phyloP scores from a whole-genome alignment of 352 stramenopile species.

The Aphanomyces invadans region DNA sequence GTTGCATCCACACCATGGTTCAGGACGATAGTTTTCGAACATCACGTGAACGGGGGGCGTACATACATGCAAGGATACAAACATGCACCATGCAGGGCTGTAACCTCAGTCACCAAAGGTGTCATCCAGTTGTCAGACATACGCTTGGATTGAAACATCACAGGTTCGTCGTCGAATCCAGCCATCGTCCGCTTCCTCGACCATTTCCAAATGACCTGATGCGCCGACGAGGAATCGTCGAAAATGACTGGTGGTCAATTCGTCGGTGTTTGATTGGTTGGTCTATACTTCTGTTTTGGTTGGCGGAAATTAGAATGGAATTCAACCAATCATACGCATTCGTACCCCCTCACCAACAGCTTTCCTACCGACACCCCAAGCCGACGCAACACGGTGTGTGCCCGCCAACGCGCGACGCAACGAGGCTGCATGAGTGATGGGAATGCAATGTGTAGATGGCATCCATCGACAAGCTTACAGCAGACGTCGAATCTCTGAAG shows the following conservation, averaged over 20 bases:
- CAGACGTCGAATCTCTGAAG: conserved; percentile 17
- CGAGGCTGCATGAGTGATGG: not conserved
- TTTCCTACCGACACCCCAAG: not conserved
- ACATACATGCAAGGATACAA: conserved; percentile 2
- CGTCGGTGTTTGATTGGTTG: not conserved
- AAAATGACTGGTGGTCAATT: conserved; percentile 6
- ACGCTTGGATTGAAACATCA: conserved; percentile 26
- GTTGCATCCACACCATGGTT: conserved; percentile 15
- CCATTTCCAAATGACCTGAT: not conserved
- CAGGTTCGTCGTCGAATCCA: conserved; percentile 19
- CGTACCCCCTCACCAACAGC: not conserved
- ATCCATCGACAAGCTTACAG: conserved; percentile 15
- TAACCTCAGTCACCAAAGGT: conserved; percentile 23
- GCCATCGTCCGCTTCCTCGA: no score
- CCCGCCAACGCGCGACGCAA: no score
- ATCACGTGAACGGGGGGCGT: conserved; percentile 5
- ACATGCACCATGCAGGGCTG: not conserved
- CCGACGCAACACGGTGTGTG: no score
- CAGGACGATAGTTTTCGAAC: conserved; percentile 20
- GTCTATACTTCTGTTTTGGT: conserved; percentile 1
- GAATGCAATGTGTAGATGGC: conserved; percentile 9
- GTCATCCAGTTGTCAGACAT: conserved; percentile 24
- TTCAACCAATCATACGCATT: conserved; percentile 10
- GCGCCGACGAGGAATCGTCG: not conserved
- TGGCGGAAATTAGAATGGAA: conserved; percentile 18